Percentiles rank a stretch among this genome's conserved stretches.
These are phyloP conservation scores for Trichoderma sp. DNA, from an alignment of 2,329 filamentous ascomycete species.

Conservation along the genomic window DNA sequence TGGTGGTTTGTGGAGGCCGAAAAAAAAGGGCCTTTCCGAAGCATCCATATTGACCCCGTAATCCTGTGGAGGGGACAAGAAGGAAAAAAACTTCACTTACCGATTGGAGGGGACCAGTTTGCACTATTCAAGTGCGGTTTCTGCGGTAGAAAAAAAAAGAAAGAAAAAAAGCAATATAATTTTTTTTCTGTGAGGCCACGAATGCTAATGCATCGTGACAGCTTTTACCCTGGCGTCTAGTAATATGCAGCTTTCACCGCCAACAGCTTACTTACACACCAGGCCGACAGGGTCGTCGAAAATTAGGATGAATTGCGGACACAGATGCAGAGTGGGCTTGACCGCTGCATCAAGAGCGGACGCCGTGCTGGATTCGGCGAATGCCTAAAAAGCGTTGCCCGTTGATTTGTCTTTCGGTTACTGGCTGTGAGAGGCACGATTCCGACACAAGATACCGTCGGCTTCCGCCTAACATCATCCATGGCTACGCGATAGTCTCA, in stretches of 20 bases:
- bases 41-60: constrained; percentile 11
- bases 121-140: not conserved
- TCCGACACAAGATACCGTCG: not conserved
- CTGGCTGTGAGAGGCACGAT: not conserved
- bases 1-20: not conserved
- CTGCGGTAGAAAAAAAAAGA: not conserved
- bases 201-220: not conserved
- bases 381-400: not conserved
- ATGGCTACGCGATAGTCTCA: not conserved
- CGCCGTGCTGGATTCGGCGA: not conserved
- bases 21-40: not conserved
- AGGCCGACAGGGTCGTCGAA: not conserved
- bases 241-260: constrained; percentile 13
- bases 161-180: not conserved
- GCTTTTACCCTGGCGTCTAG: not conserved
- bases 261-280: not conserved
- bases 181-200: not conserved
- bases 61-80: not conserved
- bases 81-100: not conserved
- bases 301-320: not conserved
- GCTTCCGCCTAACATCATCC: not conserved
- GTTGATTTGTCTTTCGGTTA: not conserved
- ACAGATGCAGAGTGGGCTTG: not conserved
- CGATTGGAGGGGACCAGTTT: not conserved
- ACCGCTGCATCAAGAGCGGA: not conserved